phyloP scores from a whole-genome alignment of 177 flowering plant genomes.

The Vitis hybrid region DNA sequence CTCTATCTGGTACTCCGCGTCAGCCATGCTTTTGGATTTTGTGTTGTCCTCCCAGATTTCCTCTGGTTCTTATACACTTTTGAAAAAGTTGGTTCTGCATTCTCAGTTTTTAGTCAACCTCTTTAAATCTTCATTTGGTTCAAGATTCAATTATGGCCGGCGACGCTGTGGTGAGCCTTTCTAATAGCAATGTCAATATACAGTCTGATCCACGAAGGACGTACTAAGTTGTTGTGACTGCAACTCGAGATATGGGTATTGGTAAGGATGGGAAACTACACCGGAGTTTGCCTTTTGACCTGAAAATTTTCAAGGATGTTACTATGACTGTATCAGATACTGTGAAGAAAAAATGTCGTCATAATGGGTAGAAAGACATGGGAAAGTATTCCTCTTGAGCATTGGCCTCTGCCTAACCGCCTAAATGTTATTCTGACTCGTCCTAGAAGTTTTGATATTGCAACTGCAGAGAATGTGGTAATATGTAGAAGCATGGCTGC shows the following conservation, averaged over 20 bases:
- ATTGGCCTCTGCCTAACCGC: slow-evolving; percentile 82
- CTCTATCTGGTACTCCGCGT: no score
- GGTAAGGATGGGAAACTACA: slow-evolving; percentile 94
- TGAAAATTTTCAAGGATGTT: slow-evolving; percentile 77
- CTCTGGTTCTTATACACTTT: slow-evolving; percentile 29
- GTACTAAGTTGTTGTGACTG: slow-evolving; percentile 94
- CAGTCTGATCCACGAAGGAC: slow-evolving; percentile 53
- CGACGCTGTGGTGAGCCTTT: slow-evolving; percentile 24
- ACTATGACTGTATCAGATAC: slow-evolving; percentile 69
- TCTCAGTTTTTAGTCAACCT: slow-evolving; percentile 6
- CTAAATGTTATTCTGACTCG: slow-evolving; percentile 83
- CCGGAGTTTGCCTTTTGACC: slow-evolving; percentile 85
- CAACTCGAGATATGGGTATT: slow-evolving; percentile 77
- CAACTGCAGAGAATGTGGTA: slow-evolving; percentile 82
- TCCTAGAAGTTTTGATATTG: slow-evolving; percentile 76
- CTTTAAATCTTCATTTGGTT: neutral
- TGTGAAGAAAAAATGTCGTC: slow-evolving; percentile 77
- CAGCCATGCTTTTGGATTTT: no score
- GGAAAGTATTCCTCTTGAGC: slow-evolving; percentile 81
- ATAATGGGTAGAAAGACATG: slow-evolving; percentile 98
- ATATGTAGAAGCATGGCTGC: slow-evolving; percentile 80
- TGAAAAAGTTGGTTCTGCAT: slow-evolving; percentile 17
- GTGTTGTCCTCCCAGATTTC: slow-evolving; percentile 6
- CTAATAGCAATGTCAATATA: slow-evolving; percentile 44
- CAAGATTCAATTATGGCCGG: slow-evolving; percentile 52